Evolutionary conservation across 2,329 filamentous ascomycete species (phyloP).

Genomic region (Paradendryphiella salina): DNA sequence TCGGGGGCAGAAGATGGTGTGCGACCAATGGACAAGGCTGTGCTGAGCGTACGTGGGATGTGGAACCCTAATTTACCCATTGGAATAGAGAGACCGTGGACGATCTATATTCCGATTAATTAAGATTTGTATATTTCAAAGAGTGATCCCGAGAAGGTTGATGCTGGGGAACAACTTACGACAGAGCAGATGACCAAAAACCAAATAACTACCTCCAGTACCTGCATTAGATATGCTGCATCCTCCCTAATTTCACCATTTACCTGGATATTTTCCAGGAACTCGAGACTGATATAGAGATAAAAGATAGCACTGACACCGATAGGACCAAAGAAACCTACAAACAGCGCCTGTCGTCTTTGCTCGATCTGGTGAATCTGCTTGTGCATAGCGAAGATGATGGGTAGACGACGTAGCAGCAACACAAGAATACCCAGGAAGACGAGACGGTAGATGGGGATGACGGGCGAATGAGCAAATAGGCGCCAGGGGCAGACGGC

Average conservation of each 20-base stretch:
- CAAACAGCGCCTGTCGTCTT: slow-evolving; percentile 74
- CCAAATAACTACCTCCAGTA: slow-evolving; percentile 76
- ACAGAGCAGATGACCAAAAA: slow-evolving; percentile 83
- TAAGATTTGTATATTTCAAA: not conserved
- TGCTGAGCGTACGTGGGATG: slow-evolving; percentile 66
- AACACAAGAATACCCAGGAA: slow-evolving; percentile 75
- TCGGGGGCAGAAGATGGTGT: slow-evolving; percentile 11
- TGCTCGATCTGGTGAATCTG: slow-evolving; percentile 79
- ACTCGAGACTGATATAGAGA: slow-evolving; percentile 78
- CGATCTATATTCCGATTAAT: slow-evolving; percentile 54
- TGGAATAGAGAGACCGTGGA: slow-evolving; percentile 82
- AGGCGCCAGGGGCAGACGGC: slow-evolving; percentile 78
- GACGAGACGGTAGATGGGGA: slow-evolving; percentile 74
- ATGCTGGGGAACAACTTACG: slow-evolving; percentile 57
- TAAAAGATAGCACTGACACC: slow-evolving; percentile 92
- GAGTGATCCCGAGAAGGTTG: no score
- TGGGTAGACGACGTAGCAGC: slow-evolving; percentile 74
- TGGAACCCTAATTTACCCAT: slow-evolving; percentile 67
- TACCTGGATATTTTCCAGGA: slow-evolving; percentile 62
- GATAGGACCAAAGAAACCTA: slow-evolving; percentile 92
- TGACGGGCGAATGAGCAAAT: slow-evolving; percentile 69
- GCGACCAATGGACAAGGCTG: slow-evolving; percentile 42
- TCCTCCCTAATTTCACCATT: slow-evolving; percentile 66
- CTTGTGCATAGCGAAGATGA: slow-evolving; percentile 73
- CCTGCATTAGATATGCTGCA: slow-evolving; percentile 66